Base-by-base conservation (phyloP, 1,284 basidiomycete species). In the Phylloboletellus chloephorus region DNA sequence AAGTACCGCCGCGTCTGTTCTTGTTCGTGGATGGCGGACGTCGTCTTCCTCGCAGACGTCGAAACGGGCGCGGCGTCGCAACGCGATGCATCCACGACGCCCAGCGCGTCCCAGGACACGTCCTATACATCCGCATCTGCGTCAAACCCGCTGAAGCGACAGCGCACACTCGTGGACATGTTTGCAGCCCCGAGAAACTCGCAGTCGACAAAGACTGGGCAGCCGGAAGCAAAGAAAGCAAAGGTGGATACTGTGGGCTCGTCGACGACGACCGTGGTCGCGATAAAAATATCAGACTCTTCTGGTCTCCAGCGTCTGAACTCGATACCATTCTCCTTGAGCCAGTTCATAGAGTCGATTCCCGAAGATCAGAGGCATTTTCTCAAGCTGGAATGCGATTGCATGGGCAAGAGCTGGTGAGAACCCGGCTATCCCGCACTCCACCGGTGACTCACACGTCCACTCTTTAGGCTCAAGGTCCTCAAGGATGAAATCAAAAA, bases 401-500 rank as follows among this genome's bases (percentile, higher is more conserved):
- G 74, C 11, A 75, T 89, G 73, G 79, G 80, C 30, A 78, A 78
- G 56, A 82, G 78, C 52, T 89, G 86, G 86, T 81, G 46, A 52
- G 75, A 30, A 34, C 19, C 25, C 36, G 41, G 26, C 13, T 34
- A 21, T 35, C 23, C 30, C 29, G 16, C 28, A 2, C 21, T 31
- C 25, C 25, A 28, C 35, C 12, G 20, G 26, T 47, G 34, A 26
- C 5, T 17, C 12, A 2, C 38, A 44, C 40, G 32, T 24, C 39
- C 31, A 39, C 40, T 30, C 17, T 37, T 26, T 50, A 86, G 83
- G 83, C 63, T 86, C 35, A 86, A 85, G 57, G 51, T 85, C 19
- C 69, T 87, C 41, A 77, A 79, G 50, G 75, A 82, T 47, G 84
- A 88, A 53, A 76, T 89, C 44, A 73, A 70, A 52, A 82, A 86